Evolutionary conservation across 352 stramenopile species (phyloP).

Genomic region (Plasmopara viticola): DNA sequence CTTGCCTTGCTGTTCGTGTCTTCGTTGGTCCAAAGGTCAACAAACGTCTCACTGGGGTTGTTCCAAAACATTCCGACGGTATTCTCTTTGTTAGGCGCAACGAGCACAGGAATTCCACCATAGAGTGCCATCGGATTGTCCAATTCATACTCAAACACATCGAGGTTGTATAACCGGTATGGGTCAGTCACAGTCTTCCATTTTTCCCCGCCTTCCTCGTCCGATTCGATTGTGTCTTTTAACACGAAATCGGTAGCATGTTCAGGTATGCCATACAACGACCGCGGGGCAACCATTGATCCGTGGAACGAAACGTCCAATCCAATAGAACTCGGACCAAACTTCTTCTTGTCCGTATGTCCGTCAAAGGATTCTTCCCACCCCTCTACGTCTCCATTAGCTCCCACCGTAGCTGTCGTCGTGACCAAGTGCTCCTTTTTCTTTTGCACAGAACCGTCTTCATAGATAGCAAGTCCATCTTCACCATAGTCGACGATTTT

Average conservation of each 20-base stretch:
- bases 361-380: slow-evolving; percentile 94
- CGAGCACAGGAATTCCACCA: slow-evolving; percentile 76
- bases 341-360: slow-evolving; percentile 86
- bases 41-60: slow-evolving; percentile 98
- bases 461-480: slow-evolving; percentile 96
- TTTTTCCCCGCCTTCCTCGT: slow-evolving; percentile 12
- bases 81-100: slow-evolving; percentile 52
- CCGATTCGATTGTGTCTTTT: slow-evolving; percentile 86
- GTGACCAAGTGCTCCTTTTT: slow-evolving; percentile 33
- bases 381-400: slow-evolving; percentile 59
- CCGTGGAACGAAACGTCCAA: slow-evolving; percentile 93
- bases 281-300: slow-evolving; percentile 39
- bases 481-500: slow-evolving; percentile 96
- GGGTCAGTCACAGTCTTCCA: slow-evolving; percentile 80
- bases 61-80: slow-evolving; percentile 97
- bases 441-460: slow-evolving; percentile 87
- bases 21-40: slow-evolving; percentile 89
- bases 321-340: slow-evolving; percentile 90
- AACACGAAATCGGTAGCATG: slow-evolving; percentile 93
- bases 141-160: slow-evolving; percentile 99
- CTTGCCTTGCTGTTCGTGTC: slow-evolving; percentile 42
- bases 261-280: slow-evolving; percentile 97
- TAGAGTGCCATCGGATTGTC: slow-evolving; percentile 99
- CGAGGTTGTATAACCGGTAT: slow-evolving; percentile 98
- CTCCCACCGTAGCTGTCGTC: slow-evolving; percentile 8